Evolutionary conservation across 768 basidiomycete species (phyloP).

Genomic region (Tricholoma furcatifolium): DNA sequence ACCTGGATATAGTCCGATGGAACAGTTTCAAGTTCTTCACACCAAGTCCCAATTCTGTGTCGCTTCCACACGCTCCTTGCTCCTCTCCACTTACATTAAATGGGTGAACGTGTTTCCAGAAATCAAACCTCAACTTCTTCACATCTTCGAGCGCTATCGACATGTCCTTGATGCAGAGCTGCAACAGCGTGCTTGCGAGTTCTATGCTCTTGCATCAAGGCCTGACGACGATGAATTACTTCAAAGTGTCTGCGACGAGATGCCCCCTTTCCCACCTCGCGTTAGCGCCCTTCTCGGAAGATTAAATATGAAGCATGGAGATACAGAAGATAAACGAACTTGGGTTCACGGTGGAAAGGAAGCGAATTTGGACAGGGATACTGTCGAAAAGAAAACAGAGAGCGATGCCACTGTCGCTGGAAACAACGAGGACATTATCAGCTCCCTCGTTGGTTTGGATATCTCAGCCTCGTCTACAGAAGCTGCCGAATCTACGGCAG

Average conservation of each 20-base stretch:
- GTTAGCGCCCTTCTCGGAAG: conserved; percentile 87
- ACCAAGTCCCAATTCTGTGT: conserved; percentile 94
- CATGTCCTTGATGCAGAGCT: conserved; percentile 96
- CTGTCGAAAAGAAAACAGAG: conserved; percentile 50
- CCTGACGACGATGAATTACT: conserved; percentile 90
- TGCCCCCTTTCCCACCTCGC: conserved; percentile 97
- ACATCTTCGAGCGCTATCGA: conserved; percentile 96
- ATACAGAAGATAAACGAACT: conserved; percentile 92
- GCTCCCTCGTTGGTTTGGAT: conserved; percentile 83
- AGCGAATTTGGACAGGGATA: conserved; percentile 76
- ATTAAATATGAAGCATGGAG: conserved; percentile 85
- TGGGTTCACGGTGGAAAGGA: conserved; percentile 97
- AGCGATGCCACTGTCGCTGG: conserved; percentile 26
- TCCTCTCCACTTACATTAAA: conserved; percentile 98
- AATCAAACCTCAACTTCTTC: conserved; percentile 90
- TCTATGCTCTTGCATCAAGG: conserved; percentile 81
- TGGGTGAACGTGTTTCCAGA: conserved; percentile 99
- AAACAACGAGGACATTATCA: conserved; percentile 57
- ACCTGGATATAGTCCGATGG: conserved; percentile 85
- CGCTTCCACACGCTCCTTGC: conserved; percentile 86
- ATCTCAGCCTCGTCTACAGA: conserved; percentile 35
- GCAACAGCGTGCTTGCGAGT: conserved; percentile 98
- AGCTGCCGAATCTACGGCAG: conserved; percentile 11
- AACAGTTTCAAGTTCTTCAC: conserved; percentile 92
- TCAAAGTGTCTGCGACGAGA: conserved; percentile 95